These are phyloP conservation scores for Daldinia eschscholtzii DNA, from an alignment of 2,329 filamentous ascomycete genomes.

Conservation along the genomic window DNA sequence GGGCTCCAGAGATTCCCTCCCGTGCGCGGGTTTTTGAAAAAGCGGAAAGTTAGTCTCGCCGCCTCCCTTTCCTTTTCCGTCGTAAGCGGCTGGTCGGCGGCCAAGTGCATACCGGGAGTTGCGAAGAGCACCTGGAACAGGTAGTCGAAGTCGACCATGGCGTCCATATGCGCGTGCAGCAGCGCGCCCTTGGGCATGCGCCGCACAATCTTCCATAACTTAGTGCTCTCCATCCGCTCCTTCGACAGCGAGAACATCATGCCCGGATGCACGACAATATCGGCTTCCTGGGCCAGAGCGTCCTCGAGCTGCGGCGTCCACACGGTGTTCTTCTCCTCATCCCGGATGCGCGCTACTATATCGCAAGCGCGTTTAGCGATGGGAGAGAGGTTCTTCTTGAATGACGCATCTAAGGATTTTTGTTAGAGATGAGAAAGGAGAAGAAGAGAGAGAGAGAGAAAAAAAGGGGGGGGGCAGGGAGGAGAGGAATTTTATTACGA, in stretches of 20 bases:
- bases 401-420: conserved; percentile 69
- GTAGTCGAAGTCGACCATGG: conserved; percentile 90
- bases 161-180: conserved; percentile 89
- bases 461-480: neutral
- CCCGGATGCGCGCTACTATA: conserved; percentile 84
- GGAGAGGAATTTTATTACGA: conserved; percentile 52
- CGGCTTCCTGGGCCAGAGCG: conserved; percentile 70
- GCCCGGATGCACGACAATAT: conserved; percentile 80
- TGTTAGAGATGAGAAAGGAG: conserved; percentile 20
- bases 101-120: conserved; percentile 81
- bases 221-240: conserved; percentile 85
- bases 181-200: conserved; percentile 90
- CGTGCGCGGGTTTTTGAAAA: conserved; percentile 60
- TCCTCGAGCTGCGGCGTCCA: conserved; percentile 84
- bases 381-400: conserved; percentile 80
- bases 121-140: conserved; percentile 78
- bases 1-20: conserved; percentile 73
- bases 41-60: conserved; percentile 72
- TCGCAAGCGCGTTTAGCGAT: conserved; percentile 81
- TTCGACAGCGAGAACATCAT: conserved; percentile 95
- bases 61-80: conserved; percentile 65
- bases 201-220: conserved; percentile 86
- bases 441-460: conserved; percentile 17
- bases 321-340: conserved; percentile 78
- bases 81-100: conserved; percentile 68